These are phyloP conservation scores for Athelia sp. DNA, from an alignment of 1,284 basidiomycete species.

Conservation along the genomic window DNA sequence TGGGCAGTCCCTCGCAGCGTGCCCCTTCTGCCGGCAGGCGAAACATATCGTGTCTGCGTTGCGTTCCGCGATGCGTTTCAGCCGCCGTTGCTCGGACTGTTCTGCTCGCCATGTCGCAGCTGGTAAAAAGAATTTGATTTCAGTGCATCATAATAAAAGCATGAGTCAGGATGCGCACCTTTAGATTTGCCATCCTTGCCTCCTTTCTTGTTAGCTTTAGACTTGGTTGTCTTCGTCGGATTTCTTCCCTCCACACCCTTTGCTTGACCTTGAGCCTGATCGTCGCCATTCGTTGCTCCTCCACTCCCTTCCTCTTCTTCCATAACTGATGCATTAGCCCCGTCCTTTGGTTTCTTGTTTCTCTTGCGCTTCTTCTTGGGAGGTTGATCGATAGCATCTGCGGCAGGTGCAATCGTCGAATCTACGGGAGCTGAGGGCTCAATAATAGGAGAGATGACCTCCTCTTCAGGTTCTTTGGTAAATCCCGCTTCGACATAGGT, in stretches of 20 bases:
- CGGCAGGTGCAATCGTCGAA: slow-evolving; percentile 6
- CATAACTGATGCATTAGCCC: background rate
- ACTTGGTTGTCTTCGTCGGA: slow-evolving; percentile 14
- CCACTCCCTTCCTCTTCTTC: slow-evolving; percentile 29
- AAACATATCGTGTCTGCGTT: slow-evolving; percentile 71
- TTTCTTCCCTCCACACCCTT: slow-evolving; percentile 17
- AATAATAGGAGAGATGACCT: background rate
- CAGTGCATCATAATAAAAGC: too few species aligned
- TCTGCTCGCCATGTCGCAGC: slow-evolving; percentile 24
- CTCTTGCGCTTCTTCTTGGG: slow-evolving; percentile 42
- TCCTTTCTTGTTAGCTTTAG: slow-evolving; percentile 15
- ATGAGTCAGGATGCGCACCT: too few species aligned
- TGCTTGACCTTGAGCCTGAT: slow-evolving; percentile 7
- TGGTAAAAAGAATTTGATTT: slow-evolving; percentile 8
- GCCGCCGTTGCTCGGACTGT: slow-evolving; percentile 58
- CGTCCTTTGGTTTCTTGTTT: slow-evolving; percentile 17
- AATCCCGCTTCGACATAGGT: slow-evolving; percentile 67
- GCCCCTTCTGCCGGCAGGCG: slow-evolving; percentile 83
- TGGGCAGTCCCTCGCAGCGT: slow-evolving; percentile 82
- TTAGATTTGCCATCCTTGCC: background rate
- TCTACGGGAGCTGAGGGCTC: slow-evolving; percentile 6
- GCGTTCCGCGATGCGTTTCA: slow-evolving; percentile 63
- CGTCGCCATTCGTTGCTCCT: slow-evolving; percentile 20
- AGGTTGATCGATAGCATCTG: slow-evolving; percentile 14
- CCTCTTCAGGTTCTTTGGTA: slow-evolving; percentile 12